Base-by-base conservation (phyloP, 805 yeast genomes). In the Metschnikowia santaceciliae region DNA sequence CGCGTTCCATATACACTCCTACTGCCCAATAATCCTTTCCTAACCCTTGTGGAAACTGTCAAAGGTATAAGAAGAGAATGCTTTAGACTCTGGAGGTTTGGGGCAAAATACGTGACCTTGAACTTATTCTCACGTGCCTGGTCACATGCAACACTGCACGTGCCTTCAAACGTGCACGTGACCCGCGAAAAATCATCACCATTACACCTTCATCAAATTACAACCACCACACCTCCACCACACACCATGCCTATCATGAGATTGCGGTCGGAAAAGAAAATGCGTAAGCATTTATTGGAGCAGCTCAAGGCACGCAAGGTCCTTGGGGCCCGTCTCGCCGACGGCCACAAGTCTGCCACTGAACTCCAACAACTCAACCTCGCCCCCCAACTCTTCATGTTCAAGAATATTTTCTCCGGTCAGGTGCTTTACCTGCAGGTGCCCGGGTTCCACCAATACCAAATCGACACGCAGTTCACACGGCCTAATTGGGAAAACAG, bases 401-500 rank as follows among this genome's bases (percentile, higher is more conserved):
- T 88, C 75, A 81, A 94, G 65, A 90, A 91, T 73, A 69, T 89
- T 45, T 94, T 89, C 70, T 78, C 86, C 38, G 97, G 97, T 4
- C 97, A 91, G 73, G 95, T 90, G 17, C 69, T 89, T 10, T 91
- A 90, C 67, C 84, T 96, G 5, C 97, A 91, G 69, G 79, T 87
- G 11, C 94, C 96, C 37, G 84, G 71, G 48, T 78, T 54, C 70
- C 80, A 78, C 55, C 77, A 70, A 58, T 70, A 75, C 39, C 86
- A 86, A 66, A 82, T 88, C 54, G 80, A 83, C 53, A 76, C 71
- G 54, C 94, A 86, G 71, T 89, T 87, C 66, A 78, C 77, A 55
- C 77, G 88, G 63, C 95, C 96, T 42, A 88, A 90, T 74, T 88
- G 96, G 95, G 86, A 88, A 64, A 90, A 91, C 74, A 77, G 86